These are phyloP conservation scores for Ephemerocybe angulata DNA, from an alignment of 768 basidiomycete genomes.

Conservation along the genomic window DNA sequence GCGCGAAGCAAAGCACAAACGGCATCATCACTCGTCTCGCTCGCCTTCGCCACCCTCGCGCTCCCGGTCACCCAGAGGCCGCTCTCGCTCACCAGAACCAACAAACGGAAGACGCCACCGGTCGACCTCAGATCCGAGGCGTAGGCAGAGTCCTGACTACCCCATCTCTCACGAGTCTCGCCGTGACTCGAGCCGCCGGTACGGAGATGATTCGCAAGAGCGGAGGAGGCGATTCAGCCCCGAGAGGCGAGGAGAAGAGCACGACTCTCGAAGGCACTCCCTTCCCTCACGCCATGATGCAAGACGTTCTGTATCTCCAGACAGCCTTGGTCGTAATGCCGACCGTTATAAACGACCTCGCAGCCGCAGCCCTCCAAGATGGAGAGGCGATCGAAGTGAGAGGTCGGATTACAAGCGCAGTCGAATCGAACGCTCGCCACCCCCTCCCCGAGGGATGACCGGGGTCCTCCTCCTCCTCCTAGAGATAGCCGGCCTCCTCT, in stretches of 20 bases:
- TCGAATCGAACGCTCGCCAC: constrained; percentile 45
- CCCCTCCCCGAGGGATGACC: constrained; percentile 14
- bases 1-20: constrained; percentile 33
- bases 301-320: constrained; percentile 20
- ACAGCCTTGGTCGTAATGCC: constrained; percentile 15
- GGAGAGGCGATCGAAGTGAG: constrained; percentile 23
- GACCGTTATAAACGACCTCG: constrained; percentile 34
- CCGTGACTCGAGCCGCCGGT: constrained; percentile 14
- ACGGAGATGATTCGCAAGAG: constrained; percentile 25
- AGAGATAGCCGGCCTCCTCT: constrained; percentile 11
- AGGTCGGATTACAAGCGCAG: constrained; percentile 42
- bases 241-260: constrained; percentile 20
- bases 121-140: constrained; percentile 31
- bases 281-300: constrained; percentile 48
- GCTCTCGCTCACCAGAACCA: too few relatives aligned
- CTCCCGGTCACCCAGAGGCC: constrained; percentile 3
- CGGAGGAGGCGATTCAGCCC: constrained; percentile 30
- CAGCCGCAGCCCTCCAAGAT: constrained; percentile 23
- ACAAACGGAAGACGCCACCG: constrained; percentile 1
- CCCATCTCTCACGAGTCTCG: background rate
- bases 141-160: constrained; percentile 41
- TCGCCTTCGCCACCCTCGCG: background rate
- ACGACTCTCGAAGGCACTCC: constrained; percentile 29
- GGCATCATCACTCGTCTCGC: constrained; percentile 22
- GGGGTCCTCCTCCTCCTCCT: constrained; percentile 15